Evolutionary conservation across 257 asterid species (phyloP).

Genomic region (Solanum okadae): DNA sequence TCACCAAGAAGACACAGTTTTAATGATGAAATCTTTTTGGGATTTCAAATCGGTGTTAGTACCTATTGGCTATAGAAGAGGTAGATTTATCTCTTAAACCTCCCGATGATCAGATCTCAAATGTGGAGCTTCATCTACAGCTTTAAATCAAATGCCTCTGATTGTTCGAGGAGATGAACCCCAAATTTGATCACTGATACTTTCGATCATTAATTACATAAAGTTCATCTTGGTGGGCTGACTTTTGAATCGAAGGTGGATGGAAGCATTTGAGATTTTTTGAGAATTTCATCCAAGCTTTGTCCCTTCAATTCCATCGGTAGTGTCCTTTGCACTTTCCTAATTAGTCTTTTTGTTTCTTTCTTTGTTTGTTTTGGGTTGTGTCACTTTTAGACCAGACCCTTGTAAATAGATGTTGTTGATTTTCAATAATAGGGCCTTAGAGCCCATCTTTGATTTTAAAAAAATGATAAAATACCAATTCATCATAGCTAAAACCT

Average conservation of each 20-base stretch:
- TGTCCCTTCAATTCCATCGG: background rate
- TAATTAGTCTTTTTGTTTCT: background rate
- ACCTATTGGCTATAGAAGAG: background rate
- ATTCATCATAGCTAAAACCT: background rate
- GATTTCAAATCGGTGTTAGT: background rate
- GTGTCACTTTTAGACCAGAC: background rate
- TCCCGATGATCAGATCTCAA: background rate
- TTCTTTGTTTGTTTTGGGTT: background rate
- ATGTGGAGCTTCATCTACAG: background rate
- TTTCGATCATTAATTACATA: background rate
- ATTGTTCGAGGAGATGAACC: background rate
- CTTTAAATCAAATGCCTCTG: background rate
- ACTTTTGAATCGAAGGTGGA: background rate
- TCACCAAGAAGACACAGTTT: background rate
- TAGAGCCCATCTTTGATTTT: background rate
- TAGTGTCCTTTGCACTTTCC: background rate
- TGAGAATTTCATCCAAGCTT: background rate
- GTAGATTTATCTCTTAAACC: too few relatives aligned
- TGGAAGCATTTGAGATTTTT: too few relatives aligned
- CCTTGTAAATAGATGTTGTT: background rate
- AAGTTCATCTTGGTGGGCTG: background rate
- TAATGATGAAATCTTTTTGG: background rate
- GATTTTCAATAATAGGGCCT: background rate
- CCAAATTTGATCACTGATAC: background rate
- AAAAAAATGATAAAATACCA: too few relatives aligned